A percentile compares a stretch with the other conserved stretches of the same genome.
phyloP scores from a whole-genome alignment of 2,329 filamentous ascomycete species.

The Epichloe aotearoae region DNA sequence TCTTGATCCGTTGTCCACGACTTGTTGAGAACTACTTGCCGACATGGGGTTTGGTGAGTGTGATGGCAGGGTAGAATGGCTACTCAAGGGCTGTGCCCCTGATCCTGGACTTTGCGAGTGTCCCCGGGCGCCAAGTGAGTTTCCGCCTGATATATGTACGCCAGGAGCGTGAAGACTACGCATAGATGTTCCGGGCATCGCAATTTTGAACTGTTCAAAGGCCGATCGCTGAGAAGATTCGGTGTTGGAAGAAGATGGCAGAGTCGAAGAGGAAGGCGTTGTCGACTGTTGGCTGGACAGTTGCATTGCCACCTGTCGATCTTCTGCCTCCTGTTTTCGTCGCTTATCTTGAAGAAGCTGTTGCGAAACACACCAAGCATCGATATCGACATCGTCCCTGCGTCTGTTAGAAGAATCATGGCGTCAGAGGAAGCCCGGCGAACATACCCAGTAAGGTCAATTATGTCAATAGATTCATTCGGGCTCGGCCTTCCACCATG shows the following conservation, averaged over 20 bases:
- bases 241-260: background rate
- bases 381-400: conserved; percentile 21
- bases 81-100: background rate
- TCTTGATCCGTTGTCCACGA: background rate
- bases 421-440: background rate
- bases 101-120: background rate
- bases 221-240: conserved; percentile 8
- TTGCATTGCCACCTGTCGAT: conserved; percentile 16
- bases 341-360: conserved; percentile 23
- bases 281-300: conserved; percentile 13
- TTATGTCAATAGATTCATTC: conserved; percentile 15
- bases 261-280: background rate
- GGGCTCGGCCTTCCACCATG: background rate
- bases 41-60: background rate
- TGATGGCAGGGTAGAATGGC: background rate
- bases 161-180: too few species aligned
- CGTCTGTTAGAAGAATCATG: background rate
- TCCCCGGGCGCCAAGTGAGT: background rate
- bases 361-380: conserved; percentile 16
- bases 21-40: background rate
- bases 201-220: conserved; percentile 5
- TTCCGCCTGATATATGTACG: background rate
- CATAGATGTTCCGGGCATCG: background rate
- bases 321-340: conserved; percentile 15
- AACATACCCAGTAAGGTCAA: conserved; percentile 30